phyloP scores from a whole-genome alignment of 2,329 filamentous ascomycete genomes.

The Phaeosphaeriaceae sp. region DNA sequence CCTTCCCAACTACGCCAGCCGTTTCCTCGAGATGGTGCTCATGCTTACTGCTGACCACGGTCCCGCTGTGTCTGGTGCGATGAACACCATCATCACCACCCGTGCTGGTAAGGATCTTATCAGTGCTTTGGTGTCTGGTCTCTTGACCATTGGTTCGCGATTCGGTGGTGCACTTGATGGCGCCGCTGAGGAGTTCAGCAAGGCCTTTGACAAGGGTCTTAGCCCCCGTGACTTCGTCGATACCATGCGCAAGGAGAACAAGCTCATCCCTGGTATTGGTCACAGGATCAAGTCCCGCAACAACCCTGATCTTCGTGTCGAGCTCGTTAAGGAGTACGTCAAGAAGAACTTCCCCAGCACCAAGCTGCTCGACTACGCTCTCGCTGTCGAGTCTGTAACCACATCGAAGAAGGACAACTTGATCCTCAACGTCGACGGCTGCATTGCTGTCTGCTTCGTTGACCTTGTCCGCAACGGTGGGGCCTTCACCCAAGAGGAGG shows the following conservation, averaged over 20 bases:
- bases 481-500: conserved; percentile 94
- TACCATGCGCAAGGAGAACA: conserved; percentile 99
- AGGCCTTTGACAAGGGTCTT: conserved; percentile 96
- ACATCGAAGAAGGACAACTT: conserved; percentile 99
- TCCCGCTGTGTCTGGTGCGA: conserved; percentile 97
- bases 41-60: conserved; percentile 99
- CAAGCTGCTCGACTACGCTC: conserved; percentile 98
- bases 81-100: conserved; percentile 99
- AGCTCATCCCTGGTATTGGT: conserved; percentile 98
- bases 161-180: conserved; percentile 99
- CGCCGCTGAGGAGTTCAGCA: conserved; percentile 97
- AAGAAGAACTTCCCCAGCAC: conserved; percentile 95
- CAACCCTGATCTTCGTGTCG: conserved; percentile 99
- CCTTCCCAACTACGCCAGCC: conserved; percentile 93
- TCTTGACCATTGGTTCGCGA: conserved; percentile 95
- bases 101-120: conserved; percentile 99
- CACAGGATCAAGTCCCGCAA: conserved; percentile 99
- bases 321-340: conserved; percentile 99
- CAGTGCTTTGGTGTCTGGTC: conserved; percentile 91
- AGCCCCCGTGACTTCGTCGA: conserved; percentile 99
- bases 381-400: conserved; percentile 96
- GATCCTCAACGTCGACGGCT: conserved; percentile 98
- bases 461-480: conserved; percentile 97
- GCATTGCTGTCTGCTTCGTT: conserved; percentile 98
- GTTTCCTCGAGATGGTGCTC: conserved; percentile 99